A percentile compares a stretch with the other conserved stretches of the same genome.
These are phyloP conservation scores for Mucuna pruriens DNA, from an alignment of 306 rosid species.

Conservation along the genomic window DNA sequence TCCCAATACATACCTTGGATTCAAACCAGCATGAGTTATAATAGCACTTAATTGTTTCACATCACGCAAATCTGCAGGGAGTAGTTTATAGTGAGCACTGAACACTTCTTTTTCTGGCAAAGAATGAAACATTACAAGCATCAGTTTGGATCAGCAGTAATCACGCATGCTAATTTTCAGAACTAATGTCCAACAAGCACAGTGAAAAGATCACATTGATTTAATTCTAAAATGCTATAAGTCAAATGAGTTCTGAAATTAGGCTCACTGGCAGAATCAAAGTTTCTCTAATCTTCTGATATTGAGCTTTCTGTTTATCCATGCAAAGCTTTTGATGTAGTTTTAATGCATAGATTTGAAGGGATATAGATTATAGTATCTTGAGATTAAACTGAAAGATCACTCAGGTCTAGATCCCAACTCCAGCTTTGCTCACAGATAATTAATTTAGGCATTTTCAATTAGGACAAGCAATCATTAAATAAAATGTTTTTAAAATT, in stretches of 20 bases:
- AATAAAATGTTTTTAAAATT: too few species aligned
- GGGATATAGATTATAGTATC: neutral
- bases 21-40: constrained; percentile 70
- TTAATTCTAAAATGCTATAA: constrained; percentile 10
- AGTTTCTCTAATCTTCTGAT: neutral
- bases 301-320: neutral
- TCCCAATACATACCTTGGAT: constrained; percentile 67
- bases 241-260: constrained; percentile 3
- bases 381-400: neutral
- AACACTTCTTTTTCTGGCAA: constrained; percentile 83
- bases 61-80: constrained; percentile 83
- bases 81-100: constrained; percentile 79
- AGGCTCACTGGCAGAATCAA: constrained; percentile 5
- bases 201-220: constrained; percentile 16
- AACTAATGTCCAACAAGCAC: neutral
- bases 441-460: constrained; percentile 8
- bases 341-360: neutral
- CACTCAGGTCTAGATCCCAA: neutral
- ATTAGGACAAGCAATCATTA: neutral
- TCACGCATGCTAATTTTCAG: constrained; percentile 18
- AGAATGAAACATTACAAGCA: constrained; percentile 30
- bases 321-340: neutral
- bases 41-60: constrained; percentile 57
- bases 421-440: neutral
- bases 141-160: constrained; percentile 20